Percentiles rank a stretch among this genome's conserved stretches.
Conservation (phyloP, 139 green algal species). For the Pleodorina starrii region DNA sequence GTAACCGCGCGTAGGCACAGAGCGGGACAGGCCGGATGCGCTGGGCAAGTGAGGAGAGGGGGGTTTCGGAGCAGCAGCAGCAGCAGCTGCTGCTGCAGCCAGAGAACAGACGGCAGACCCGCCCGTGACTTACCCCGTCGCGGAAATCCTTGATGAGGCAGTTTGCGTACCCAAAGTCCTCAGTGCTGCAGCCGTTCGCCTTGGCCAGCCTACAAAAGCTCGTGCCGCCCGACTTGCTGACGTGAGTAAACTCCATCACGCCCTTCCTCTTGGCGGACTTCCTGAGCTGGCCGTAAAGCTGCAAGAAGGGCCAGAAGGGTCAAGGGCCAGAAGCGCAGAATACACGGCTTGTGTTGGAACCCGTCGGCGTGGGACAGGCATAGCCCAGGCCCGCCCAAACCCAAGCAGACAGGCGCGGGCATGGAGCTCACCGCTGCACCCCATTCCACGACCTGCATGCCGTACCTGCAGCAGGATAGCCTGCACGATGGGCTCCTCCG, state of each 20-base stretch:
- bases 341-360: background rate
- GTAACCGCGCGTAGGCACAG: background rate
- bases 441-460: background rate
- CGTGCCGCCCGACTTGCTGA: constrained; percentile 33
- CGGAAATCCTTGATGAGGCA: background rate
- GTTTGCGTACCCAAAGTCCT: background rate
- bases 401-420: background rate
- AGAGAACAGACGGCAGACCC: background rate
- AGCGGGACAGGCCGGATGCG: background rate
- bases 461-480: background rate
- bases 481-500: too few species aligned
- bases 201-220: constrained; percentile 3
- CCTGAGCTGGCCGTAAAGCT: background rate
- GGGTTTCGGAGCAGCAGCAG: background rate
- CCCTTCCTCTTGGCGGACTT: background rate
- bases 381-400: background rate
- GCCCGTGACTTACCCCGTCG: background rate
- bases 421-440: too few species aligned
- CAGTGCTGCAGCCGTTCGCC: background rate
- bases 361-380: background rate
- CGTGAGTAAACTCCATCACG: constrained; percentile 6
- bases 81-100: background rate
- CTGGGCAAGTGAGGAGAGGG: background rate
- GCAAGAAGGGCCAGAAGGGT: background rate
- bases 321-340: background rate